Base-by-base conservation (phyloP, 805 yeast species). In the Saturnispora kantuleensis region DNA sequence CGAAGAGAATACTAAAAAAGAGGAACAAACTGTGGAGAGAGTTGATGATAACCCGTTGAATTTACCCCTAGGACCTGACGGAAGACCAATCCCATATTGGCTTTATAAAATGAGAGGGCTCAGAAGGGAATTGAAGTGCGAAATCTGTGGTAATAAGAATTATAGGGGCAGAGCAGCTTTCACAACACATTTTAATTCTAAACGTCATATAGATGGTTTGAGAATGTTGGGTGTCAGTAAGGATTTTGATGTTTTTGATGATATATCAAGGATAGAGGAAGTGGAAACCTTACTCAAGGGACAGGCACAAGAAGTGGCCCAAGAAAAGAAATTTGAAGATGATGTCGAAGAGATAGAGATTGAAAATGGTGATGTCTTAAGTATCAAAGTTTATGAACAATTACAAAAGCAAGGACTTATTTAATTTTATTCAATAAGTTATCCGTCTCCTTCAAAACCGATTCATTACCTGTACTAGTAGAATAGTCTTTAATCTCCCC, bases 41-140 rank as follows among this genome's bases (percentile, higher is more conserved):
- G 60, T 58, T 31, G 29, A 41, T 8, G 53, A 53, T 30, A 71
- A 71, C 48, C 77, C 80, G 15, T 65, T 75, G 45, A 76, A 81
- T 45, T 60, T 85, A 45, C 95, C 96, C 0, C 42, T 85, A 0
- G 97, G 95, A 0, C 74, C 84, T 15, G 97, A 89, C 62, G 97
- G 97, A 0, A 74, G 72, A 35, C 97, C 97, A 1, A 86, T 93
- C 28, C 98, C 98, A 1, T 77, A 71, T 44, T 93, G 98, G 98
- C 67, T 93, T 28, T 89, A 78, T 69, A 93, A 89, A 60, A 67
- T 89, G 38, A 88, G 87, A 55, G 98, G 98, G 0, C 68, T 89
- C 10, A 84, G 84, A 45, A 71, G 76, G 36, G 76, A 74, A 42
- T 85, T 77, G 53, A 55, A 63, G 1, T 93, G 98, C 60, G 97